phyloP scores from a whole-genome alignment of 768 basidiomycete genomes.

The Obba rivulosa region DNA sequence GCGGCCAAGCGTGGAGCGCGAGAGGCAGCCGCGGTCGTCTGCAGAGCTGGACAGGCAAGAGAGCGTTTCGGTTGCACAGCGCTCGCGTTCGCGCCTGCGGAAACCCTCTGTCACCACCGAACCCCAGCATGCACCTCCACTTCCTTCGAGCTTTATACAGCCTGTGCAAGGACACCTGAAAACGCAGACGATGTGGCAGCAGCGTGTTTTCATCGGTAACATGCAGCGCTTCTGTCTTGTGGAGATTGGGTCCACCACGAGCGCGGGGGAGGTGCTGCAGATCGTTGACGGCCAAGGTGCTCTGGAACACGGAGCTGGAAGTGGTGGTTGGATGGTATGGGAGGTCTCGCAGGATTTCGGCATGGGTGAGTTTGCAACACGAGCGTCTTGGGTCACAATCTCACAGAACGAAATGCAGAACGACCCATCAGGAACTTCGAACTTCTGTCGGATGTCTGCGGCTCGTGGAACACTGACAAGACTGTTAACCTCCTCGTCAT shows the following conservation, averaged over 20 bases:
- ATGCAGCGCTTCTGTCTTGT: constrained; percentile 73
- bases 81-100: constrained; percentile 17
- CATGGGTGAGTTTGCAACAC: constrained; percentile 59
- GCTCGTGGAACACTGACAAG: constrained; percentile 86
- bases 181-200: constrained; percentile 38
- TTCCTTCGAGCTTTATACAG: constrained; percentile 26
- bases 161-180: constrained; percentile 6
- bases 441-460: constrained; percentile 68
- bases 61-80: constrained; percentile 11
- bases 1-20: constrained; percentile 17
- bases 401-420: constrained; percentile 42
- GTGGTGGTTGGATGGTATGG: constrained; percentile 83
- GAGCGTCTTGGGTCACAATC: background rate
- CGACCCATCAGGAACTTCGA: constrained; percentile 89
- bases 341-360: constrained; percentile 90
- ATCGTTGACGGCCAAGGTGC: constrained; percentile 62
- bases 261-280: constrained; percentile 67
- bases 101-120: constrained; percentile 20
- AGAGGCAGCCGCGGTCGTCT: constrained; percentile 1
- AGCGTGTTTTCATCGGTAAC: constrained; percentile 73
- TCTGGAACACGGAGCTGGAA: constrained; percentile 51
- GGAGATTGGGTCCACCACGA: constrained; percentile 61
- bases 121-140: constrained; percentile 12
- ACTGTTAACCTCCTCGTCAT: constrained; percentile 76
- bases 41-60: constrained; percentile 2